Evolutionary conservation across 306 rosid species (phyloP).

Genomic region (Prunus mume): DNA sequence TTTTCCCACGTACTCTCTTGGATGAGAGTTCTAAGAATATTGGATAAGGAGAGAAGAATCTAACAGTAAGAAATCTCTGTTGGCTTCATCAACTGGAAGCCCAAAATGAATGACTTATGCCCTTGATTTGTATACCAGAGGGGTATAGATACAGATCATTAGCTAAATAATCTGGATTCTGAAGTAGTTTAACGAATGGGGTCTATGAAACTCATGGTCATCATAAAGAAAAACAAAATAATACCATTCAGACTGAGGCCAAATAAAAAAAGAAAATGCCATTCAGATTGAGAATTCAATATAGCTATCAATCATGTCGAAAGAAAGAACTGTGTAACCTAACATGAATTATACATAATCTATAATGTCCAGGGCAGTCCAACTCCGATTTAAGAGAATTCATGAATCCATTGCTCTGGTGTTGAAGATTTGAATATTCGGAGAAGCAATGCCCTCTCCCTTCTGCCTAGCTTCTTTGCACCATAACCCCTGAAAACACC

Average conservation of each 20-base stretch:
- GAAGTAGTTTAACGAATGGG: not conserved
- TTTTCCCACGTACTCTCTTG: not conserved
- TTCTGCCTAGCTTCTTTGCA: constrained; percentile 47
- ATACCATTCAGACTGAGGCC: not conserved
- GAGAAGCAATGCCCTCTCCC: constrained; percentile 57
- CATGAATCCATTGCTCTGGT: constrained; percentile 53
- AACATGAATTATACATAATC: not conserved
- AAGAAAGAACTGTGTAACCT: not conserved
- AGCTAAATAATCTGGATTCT: not conserved
- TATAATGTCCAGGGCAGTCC: not conserved
- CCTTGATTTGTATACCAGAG: too few species aligned
- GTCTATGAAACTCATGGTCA: not conserved
- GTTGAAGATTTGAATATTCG: constrained; percentile 62
- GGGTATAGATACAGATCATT: not conserved
- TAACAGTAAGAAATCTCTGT: not conserved
- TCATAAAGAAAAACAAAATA: not conserved
- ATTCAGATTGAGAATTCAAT: not conserved
- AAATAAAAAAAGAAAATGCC: not conserved
- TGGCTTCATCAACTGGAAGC: not conserved
- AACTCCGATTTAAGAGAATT: constrained; percentile 22
- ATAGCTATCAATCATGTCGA: not conserved
- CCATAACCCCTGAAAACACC: constrained; percentile 51
- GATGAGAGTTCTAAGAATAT: not conserved
- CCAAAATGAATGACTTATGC: too few species aligned
- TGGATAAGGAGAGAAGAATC: not conserved